These are phyloP conservation scores for Aspergillus chevalieri DNA, from an alignment of 2,329 filamentous ascomycete genomes.

Conservation along the genomic window DNA sequence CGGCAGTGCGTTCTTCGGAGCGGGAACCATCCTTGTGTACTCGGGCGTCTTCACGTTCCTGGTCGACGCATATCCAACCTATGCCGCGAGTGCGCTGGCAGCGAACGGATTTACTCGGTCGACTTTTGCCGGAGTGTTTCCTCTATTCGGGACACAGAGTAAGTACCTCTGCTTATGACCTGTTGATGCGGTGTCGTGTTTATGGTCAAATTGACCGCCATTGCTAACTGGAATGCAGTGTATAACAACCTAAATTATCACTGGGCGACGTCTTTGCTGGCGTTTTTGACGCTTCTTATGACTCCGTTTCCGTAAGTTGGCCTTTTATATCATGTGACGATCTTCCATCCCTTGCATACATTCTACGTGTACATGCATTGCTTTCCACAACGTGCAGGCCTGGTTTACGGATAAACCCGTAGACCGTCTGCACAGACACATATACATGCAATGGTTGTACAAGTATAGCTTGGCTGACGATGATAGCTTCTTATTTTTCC, in stretches of 20 bases:
- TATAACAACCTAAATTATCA: slow-evolving; percentile 42
- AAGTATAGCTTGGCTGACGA: background rate
- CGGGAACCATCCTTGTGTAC: slow-evolving; percentile 70
- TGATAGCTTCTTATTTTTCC: slow-evolving; percentile 40
- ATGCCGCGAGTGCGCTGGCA: slow-evolving; percentile 60
- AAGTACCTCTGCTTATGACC: slow-evolving; percentile 16
- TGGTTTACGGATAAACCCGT: background rate
- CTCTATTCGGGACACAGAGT: slow-evolving; percentile 62
- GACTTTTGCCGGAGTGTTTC: slow-evolving; percentile 71
- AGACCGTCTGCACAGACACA: slow-evolving; percentile 1
- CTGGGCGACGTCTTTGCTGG: slow-evolving; percentile 42
- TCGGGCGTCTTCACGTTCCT: slow-evolving; percentile 84
- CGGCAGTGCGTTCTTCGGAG: slow-evolving; percentile 64
- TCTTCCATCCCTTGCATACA: no score
- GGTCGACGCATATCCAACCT: slow-evolving; percentile 53
- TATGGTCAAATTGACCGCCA: slow-evolving; percentile 8
- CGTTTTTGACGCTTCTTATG: slow-evolving; percentile 40
- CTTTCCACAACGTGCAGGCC: background rate
- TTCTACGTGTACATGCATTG: no score
- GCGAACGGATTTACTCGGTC: slow-evolving; percentile 77
- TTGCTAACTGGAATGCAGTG: slow-evolving; percentile 32
- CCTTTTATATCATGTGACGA: background rate
- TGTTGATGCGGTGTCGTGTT: slow-evolving; percentile 6
- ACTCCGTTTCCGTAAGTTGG: slow-evolving; percentile 41
- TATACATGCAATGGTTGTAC: background rate